phyloP scores from a whole-genome alignment of 495 filamentous ascomycete species.

The Sabuloglossum arenarium region DNA sequence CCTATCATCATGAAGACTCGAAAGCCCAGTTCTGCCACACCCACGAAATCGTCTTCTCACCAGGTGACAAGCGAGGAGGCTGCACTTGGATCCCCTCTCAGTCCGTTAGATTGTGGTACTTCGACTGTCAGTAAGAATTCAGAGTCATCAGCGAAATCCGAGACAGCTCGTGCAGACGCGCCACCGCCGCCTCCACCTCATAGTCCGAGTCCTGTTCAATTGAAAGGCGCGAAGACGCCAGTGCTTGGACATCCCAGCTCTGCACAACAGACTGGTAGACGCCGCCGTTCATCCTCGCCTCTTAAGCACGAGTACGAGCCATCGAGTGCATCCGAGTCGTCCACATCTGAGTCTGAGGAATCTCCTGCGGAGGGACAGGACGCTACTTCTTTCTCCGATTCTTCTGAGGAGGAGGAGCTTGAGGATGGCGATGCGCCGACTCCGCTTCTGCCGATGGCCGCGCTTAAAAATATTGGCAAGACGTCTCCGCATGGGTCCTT shows the following conservation, averaged over 20 bases:
- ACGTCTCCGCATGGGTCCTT: conserved; percentile 17
- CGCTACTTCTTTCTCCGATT: conserved; percentile 19
- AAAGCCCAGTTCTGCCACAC: conserved; percentile 20
- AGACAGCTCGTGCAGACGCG: conserved; percentile 15
- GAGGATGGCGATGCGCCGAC: conserved; percentile 27
- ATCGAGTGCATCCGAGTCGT: conserved; percentile 41
- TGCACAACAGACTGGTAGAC: conserved; percentile 13
- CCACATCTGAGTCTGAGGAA: conserved; percentile 21
- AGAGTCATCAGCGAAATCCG: conserved; percentile 6
- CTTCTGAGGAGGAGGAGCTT: conserved; percentile 34
- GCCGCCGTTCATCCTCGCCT: conserved; percentile 67
- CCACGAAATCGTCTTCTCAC: conserved; percentile 1
- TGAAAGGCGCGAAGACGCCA: conserved; percentile 29
- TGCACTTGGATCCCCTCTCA: not conserved
- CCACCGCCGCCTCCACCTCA: conserved; percentile 33
- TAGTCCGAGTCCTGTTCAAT: conserved; percentile 25
- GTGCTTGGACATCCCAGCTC: conserved; percentile 23
- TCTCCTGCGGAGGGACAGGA: conserved; percentile 11
- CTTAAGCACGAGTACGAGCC: conserved; percentile 96
- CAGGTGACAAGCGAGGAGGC: not conserved
- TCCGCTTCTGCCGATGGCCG: conserved; percentile 14
- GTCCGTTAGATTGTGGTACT: not conserved
- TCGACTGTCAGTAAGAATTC: not conserved
- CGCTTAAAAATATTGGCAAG: conserved; percentile 13
- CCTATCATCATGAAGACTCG: conserved; percentile 36